Conservation (phyloP, 139 green algal genomes). For the Volvox africanus region DNA sequence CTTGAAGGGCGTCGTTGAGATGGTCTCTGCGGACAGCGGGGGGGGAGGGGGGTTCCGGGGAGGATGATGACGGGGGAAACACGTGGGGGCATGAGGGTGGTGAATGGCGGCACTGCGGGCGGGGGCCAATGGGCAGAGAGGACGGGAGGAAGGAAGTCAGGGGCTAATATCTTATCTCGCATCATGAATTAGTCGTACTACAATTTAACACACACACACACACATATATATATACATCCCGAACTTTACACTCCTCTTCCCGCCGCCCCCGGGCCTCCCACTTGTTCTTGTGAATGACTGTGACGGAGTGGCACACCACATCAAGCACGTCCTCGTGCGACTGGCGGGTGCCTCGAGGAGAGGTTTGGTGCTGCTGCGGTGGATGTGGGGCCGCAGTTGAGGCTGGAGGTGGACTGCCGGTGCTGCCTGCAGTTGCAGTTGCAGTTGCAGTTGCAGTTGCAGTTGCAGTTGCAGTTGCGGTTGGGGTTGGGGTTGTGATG, state of each 20-base stretch:
- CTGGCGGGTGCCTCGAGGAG: neutral
- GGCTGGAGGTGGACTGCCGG: neutral
- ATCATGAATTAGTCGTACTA: too few species aligned
- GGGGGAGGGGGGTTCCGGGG: neutral
- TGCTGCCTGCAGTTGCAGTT: neutral
- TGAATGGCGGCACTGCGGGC: neutral
- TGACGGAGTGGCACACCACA: slow-evolving; percentile 6
- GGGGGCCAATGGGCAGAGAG: too few species aligned
- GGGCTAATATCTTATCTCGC: too few species aligned
- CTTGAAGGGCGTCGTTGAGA: neutral
- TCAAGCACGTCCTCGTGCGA: slow-evolving; percentile 27
- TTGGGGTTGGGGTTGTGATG: neutral
- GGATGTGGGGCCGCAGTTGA: neutral
- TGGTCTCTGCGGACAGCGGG: neutral
- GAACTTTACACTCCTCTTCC: too few species aligned
- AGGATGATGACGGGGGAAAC: neutral
- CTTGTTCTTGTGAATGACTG: slow-evolving; percentile 28
- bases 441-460: neutral
- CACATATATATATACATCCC: neutral
- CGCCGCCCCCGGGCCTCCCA: neutral
- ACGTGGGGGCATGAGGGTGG: neutral
- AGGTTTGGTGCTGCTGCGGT: neutral
- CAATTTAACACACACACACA: neutral
- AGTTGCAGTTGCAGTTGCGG: neutral
- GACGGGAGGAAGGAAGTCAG: too few species aligned